phyloP scores from a whole-genome alignment of 106 monocot species.

The Apostasia shenzhenica region DNA sequence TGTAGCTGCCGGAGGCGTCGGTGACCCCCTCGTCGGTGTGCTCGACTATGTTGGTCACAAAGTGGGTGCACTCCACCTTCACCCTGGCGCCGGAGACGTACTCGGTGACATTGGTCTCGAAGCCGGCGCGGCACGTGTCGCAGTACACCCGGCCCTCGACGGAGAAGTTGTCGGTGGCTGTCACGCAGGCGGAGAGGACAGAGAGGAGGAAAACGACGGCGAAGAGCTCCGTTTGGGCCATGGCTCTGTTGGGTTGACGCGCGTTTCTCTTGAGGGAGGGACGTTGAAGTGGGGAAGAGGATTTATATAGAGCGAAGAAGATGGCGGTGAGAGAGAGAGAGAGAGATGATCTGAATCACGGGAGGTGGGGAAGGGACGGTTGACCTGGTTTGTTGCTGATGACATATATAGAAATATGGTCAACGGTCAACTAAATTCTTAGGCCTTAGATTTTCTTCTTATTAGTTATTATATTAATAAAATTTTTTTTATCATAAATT shows the following conservation, averaged over 20 bases:
- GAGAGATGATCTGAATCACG: too few species aligned
- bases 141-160: constrained; percentile 68
- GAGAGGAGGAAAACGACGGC: constrained; percentile 9
- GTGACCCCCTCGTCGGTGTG: neutral
- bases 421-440: too few species aligned
- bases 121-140: constrained; percentile 73
- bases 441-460: too few species aligned
- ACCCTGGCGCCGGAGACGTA: constrained; percentile 26
- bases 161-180: constrained; percentile 5
- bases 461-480: too few species aligned
- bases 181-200: neutral
- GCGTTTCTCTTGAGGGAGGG: neutral
- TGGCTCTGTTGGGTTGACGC: neutral
- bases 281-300: too few species aligned
- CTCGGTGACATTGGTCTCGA: constrained; percentile 54
- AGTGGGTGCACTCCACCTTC: constrained; percentile 5
- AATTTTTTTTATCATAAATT: too few species aligned
- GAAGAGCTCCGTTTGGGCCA: constrained; percentile 6
- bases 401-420: too few species aligned
- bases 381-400: too few species aligned
- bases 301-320: too few species aligned
- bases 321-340: too few species aligned
- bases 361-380: too few species aligned
- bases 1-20: neutral
- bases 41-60: neutral